phyloP scores from a whole-genome alignment of 2,329 filamentous ascomycete species.

The Sporothrix curviconia region DNA sequence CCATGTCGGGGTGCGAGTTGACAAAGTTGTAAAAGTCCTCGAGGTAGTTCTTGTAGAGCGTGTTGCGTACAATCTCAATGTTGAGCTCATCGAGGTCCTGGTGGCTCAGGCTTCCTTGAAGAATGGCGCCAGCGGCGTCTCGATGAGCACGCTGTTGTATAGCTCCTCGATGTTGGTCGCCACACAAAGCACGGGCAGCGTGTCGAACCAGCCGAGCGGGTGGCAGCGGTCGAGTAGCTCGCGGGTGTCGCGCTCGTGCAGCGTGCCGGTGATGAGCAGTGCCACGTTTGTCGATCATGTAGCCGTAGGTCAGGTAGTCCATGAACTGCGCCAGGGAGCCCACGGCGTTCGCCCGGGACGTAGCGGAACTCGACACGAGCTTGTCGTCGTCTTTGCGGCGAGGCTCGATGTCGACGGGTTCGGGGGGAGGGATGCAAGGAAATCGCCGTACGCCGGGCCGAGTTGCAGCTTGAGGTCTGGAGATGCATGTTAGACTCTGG shows the following conservation, averaged over 20 bases:
- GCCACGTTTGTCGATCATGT: conserved; percentile 99
- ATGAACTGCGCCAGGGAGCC: conserved; percentile 91
- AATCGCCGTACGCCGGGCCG: conserved; percentile 92
- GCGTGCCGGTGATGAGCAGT: conserved; percentile 91
- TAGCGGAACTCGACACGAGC: conserved; percentile 94
- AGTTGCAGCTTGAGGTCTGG: conserved; percentile 96
- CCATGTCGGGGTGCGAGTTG: conserved; percentile 79
- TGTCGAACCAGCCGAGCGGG: conserved; percentile 97
- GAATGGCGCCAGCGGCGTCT: conserved; percentile 91
- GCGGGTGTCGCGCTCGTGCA: conserved; percentile 93
- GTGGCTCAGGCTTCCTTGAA: conserved; percentile 94
- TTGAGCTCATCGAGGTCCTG: conserved; percentile 97
- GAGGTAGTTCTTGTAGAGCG: conserved; percentile 97
- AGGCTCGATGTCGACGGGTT: conserved; percentile 95
- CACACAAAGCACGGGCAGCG: conserved; percentile 94
- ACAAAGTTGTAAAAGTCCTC: conserved; percentile 97
- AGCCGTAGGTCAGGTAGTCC: conserved; percentile 96
- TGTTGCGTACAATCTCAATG: conserved; percentile 98
- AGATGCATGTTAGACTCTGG: no score
- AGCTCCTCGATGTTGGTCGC: conserved; percentile 98
- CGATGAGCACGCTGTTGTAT: conserved; percentile 95
- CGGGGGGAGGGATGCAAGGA: conserved; percentile 84
- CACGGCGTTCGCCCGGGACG: conserved; percentile 87
- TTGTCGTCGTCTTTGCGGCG: conserved; percentile 93
- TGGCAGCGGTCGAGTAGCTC: conserved; percentile 95